phyloP scores from a whole-genome alignment of 495 filamentous ascomycete genomes.

The Penicillium turbatum region DNA sequence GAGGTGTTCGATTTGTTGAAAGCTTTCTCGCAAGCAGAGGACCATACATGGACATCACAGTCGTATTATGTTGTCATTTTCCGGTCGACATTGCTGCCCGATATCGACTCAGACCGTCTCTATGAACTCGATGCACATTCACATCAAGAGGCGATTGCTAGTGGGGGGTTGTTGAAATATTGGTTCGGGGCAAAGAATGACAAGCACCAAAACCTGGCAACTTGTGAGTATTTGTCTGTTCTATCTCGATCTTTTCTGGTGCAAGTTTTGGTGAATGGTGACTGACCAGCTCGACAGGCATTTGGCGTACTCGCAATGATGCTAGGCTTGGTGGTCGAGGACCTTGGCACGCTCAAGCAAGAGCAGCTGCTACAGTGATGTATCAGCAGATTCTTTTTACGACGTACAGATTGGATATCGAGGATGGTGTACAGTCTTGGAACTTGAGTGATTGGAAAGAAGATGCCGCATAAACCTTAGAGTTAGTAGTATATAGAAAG shows the following conservation, averaged over 20 bases:
- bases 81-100: constrained; percentile 61
- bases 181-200: constrained; percentile 72
- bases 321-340: constrained; percentile 64
- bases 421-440: constrained; percentile 54
- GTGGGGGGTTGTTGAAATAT: constrained; percentile 85
- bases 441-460: constrained; percentile 55
- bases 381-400: constrained; percentile 56
- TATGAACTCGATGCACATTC: constrained; percentile 66
- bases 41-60: constrained; percentile 57
- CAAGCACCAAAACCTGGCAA: constrained; percentile 65
- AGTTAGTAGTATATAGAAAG: neutral
- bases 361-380: constrained; percentile 30
- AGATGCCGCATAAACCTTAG: neutral
- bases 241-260: neutral
- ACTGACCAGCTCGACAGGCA: constrained; percentile 26
- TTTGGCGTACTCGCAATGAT: constrained; percentile 70
- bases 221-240: constrained; percentile 45
- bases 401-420: constrained; percentile 57
- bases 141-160: constrained; percentile 69
- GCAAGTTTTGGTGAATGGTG: neutral
- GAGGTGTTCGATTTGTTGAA: constrained; percentile 54
- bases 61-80: constrained; percentile 82
- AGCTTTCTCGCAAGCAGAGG: constrained; percentile 32
- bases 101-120: constrained; percentile 57
- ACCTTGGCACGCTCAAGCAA: constrained; percentile 45